A percentile compares a stretch with the other conserved stretches of the same genome.
These are phyloP conservation scores for Kwoniella sp. DNA, from an alignment of 768 basidiomycete genomes.

Conservation along the genomic window DNA sequence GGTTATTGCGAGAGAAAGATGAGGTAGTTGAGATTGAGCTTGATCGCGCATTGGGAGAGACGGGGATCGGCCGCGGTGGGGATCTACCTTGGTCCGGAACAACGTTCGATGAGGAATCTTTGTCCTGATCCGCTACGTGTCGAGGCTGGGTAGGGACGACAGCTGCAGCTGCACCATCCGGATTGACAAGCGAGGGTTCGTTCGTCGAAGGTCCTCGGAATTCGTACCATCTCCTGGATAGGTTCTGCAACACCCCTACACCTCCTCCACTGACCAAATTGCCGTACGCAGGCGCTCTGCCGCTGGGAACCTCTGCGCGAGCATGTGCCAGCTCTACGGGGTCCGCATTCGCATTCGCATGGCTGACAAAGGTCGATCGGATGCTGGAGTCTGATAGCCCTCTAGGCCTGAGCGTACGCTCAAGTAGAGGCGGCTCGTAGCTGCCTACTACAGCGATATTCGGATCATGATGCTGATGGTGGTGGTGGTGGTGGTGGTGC, in stretches of 20 bases:
- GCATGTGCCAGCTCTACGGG: too few species aligned
- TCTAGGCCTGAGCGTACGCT: slow-evolving; percentile 68
- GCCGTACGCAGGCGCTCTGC: slow-evolving; percentile 11
- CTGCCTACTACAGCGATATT: slow-evolving; percentile 17
- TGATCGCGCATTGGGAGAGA: slow-evolving; percentile 10
- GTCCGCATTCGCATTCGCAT: slow-evolving; percentile 26
- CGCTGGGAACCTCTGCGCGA: neutral
- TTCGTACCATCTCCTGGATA: slow-evolving; percentile 24
- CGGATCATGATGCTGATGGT: neutral
- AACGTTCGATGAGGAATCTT: neutral
- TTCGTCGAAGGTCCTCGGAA: slow-evolving; percentile 17
- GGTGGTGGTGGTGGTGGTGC: slow-evolving; percentile 45
- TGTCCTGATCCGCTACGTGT: neutral
- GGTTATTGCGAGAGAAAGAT: slow-evolving; percentile 8
- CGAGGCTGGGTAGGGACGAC: neutral
- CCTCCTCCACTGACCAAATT: slow-evolving; percentile 17
- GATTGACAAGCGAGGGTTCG: slow-evolving; percentile 22
- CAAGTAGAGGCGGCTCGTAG: slow-evolving; percentile 60
- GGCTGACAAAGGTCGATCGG: slow-evolving; percentile 73
- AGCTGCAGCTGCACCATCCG: slow-evolving; percentile 2
- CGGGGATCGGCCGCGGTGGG: slow-evolving; percentile 11
- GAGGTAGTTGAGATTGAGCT: slow-evolving; percentile 16
- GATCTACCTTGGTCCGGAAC: slow-evolving; percentile 5
- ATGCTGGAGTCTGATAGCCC: slow-evolving; percentile 92
- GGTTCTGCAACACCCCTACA: slow-evolving; percentile 22